Evolutionary conservation across 2,329 filamentous ascomycete genomes (phyloP), one percentile per base, ranked within the genome.

Genomic region (Hortaea sp.): DNA sequence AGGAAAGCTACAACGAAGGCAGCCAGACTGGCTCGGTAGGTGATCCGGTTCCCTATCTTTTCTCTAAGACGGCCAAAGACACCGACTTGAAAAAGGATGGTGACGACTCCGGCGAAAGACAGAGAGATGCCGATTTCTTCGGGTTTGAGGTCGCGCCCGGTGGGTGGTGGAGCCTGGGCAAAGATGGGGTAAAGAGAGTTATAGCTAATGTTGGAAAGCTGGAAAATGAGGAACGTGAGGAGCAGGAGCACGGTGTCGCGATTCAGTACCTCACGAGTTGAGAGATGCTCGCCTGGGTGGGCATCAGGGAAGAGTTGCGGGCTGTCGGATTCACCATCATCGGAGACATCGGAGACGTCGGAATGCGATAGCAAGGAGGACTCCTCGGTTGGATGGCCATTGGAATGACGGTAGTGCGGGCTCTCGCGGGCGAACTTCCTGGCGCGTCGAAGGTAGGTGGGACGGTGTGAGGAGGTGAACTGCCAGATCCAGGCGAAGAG

Each of bases 161-260:
- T 82, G 0, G 92, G 92, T 0, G 81, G 73, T 0, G 76, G 66
- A 0, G 84, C 81, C 45, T 89, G 82, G 0, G 84, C 86, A 57
- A 97, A 98, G 45, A 97, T 90, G 1, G 92, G 92, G 58, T 94
- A 98, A 0, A 98, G 72, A 12, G 87, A 90, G 66, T 95, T 95
- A 75, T 89, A 98, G 3, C 88, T 88, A 54, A 95, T 88, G 64
- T 97, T 97, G 50, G 85, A 82, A 5, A 98, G 75, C 59, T 95
- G 89, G 62, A 97, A 98, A 42, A 97, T 83, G 39, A 95, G 78
- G 60, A 95, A 97, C 0, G 89, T 94, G 44, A 79, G 64, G 5
- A 98, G 76, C 0, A 98, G 76, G 2, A 94, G 71, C 9, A 95
- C 64, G 0, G 88, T 95, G 49, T 92, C 88, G 47, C 81, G 76